Base-by-base conservation (phyloP, 768 basidiomycete species). In the Gautieria morchelliformis region DNA sequence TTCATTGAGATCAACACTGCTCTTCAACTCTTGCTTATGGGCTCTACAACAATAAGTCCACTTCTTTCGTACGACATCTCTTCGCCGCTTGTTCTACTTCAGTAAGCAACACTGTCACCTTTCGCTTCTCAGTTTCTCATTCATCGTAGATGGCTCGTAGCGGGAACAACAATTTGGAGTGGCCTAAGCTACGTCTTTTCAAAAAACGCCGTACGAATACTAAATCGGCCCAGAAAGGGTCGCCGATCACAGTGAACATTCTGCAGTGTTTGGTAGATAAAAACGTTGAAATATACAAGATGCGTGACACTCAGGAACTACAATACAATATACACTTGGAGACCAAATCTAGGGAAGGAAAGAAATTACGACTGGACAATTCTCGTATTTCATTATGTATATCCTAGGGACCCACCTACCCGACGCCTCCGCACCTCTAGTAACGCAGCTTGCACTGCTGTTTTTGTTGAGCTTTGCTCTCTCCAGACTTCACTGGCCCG, bases 11-110 rank as follows among this genome's bases (percentile, higher is more conserved):
- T 91, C 59, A 99, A 99, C 67, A 99, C 95, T 0, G 85, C 85
- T 7, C 78, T 97, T 5, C 95, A 99, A 68, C 81, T 99, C 12
- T 70, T 87, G 7, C 75, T 99, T 17, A 96, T 99, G 89, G 94
- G 92, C 2, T 70, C 75, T 0, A 94, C 92, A 4, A 95, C 93
- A 0, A 74, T 95, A 57, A 83, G 83, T 48, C 94, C 94, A 0
- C 74, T 98, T 33, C 69, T 90, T 4, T 82, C 88, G 0, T 65
- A 72, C 6, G 81, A 86, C 30, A 68, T 90, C 5, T 65, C 71
- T 3, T 37, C 74, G 42, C 73, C 80, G 22, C 70, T 97, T 11
- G 76, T 76, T 48, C 81, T 78, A 11, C 73, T 94, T 56, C 91
- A 94, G 92, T 91, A 68, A 63, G 90, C 77, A 27, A 51, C 51